Percentiles rank a stretch among this genome's conserved stretches.
phyloP scores from a whole-genome alignment of 345 rosid genomes.

The Melaleuca alternifolia region DNA sequence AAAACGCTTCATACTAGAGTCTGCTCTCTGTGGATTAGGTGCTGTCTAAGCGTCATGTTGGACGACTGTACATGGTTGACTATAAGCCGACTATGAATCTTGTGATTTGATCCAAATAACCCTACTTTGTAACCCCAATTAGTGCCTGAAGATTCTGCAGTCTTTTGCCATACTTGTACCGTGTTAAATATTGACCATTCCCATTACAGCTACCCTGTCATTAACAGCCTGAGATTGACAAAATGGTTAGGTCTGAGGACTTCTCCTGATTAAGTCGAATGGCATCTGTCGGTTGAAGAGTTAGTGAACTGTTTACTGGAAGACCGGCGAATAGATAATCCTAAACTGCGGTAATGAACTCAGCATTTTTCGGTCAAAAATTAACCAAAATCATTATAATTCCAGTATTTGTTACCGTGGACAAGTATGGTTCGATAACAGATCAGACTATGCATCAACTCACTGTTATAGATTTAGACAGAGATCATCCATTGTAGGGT shows the following conservation, averaged over 20 bases:
- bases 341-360: neutral
- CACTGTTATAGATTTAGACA: neutral
- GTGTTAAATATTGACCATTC: neutral
- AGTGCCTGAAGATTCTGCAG: neutral
- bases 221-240: neutral
- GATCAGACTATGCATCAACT: neutral
- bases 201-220: neutral
- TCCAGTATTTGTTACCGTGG: neutral
- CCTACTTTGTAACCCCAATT: neutral
- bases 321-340: neutral
- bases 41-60: neutral
- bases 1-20: neutral
- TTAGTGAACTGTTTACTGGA: neutral
- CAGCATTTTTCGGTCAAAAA: neutral
- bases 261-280: neutral
- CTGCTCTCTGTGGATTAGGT: neutral
- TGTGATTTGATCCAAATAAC: neutral
- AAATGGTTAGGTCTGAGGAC: neutral
- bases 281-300: neutral
- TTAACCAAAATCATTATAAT: neutral
- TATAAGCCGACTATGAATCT: neutral
- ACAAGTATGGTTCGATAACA: neutral
- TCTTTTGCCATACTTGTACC: neutral
- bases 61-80: neutral
- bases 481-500: neutral